Evolutionary conservation across 768 basidiomycete species (phyloP).

Genomic region (Hydnum rufescens): DNA sequence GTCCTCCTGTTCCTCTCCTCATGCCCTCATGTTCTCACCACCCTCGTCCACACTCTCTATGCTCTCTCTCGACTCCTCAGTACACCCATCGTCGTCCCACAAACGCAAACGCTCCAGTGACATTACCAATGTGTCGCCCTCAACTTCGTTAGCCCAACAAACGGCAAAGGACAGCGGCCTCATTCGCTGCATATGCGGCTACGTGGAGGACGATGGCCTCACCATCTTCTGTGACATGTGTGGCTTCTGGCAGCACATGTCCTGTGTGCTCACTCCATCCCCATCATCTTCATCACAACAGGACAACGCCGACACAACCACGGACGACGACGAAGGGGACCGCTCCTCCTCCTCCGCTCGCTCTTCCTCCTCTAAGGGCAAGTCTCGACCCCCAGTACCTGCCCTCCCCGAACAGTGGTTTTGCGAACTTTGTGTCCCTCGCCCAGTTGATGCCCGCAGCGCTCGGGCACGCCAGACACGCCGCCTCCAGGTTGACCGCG

Average conservation of each 20-base stretch:
- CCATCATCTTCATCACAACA: background rate
- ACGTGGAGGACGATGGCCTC: constrained; percentile 25
- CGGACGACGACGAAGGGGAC: background rate
- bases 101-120: constrained; percentile 1
- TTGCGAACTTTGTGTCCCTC: constrained; percentile 21
- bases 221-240: constrained; percentile 28
- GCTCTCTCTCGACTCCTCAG: background rate
- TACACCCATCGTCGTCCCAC: background rate
- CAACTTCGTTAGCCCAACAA: constrained; percentile 1
- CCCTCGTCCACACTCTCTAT: background rate
- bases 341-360: constrained; percentile 3
- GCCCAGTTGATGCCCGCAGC: background rate
- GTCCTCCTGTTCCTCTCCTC: no score
- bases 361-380: background rate
- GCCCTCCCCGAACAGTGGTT: constrained; percentile 19
- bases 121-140: background rate
- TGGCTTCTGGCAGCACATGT: constrained; percentile 25
- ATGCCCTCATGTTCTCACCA: no score
- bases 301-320: background rate
- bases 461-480: background rate
- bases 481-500: background rate
- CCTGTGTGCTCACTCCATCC: constrained; percentile 20
- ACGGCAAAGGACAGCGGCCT: constrained; percentile 7
- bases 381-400: background rate
- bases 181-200: constrained; percentile 25